Percentiles rank a stretch among this genome's conserved stretches.
These are phyloP conservation scores for Termitomyces sp. DNA, from an alignment of 768 basidiomycete species.

Conservation along the genomic window DNA sequence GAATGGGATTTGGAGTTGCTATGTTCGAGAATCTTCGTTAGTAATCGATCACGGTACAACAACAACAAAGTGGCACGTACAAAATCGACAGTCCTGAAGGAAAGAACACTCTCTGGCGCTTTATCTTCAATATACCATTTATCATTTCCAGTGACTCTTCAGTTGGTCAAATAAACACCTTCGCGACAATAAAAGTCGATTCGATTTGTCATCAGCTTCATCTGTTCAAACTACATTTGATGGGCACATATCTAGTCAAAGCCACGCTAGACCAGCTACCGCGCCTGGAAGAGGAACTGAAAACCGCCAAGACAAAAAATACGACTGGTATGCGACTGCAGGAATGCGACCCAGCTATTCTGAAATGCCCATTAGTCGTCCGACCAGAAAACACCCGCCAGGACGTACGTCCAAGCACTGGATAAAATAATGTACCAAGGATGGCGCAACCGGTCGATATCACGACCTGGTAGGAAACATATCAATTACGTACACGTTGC, in stretches of 20 bases:
- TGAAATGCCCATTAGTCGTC: too few species aligned
- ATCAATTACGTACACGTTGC: too few species aligned
- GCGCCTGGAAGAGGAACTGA: conserved; percentile 18
- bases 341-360: conserved; percentile 17
- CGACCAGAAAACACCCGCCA: too few species aligned
- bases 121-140: conserved; percentile 29
- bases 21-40: conserved; percentile 23
- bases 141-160: conserved; percentile 34
- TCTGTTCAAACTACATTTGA: too few species aligned
- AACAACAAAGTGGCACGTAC: too few species aligned
- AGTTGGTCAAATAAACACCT: conserved; percentile 18
- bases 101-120: too few species aligned
- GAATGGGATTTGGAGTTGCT: not conserved
- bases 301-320: conserved; percentile 19
- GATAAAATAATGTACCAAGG: too few species aligned
- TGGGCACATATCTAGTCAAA: conserved; percentile 17
- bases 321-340: conserved; percentile 19
- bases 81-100: too few species aligned
- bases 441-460: too few species aligned
- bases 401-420: too few species aligned
- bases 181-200: conserved; percentile 16
- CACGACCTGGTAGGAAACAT: too few species aligned
- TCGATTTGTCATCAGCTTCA: not conserved
- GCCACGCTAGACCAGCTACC: conserved; percentile 21
- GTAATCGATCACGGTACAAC: conserved; percentile 33